These are phyloP conservation scores for Ilyonectria destructans DNA, from an alignment of 2,329 filamentous ascomycete genomes.

Conservation along the genomic window DNA sequence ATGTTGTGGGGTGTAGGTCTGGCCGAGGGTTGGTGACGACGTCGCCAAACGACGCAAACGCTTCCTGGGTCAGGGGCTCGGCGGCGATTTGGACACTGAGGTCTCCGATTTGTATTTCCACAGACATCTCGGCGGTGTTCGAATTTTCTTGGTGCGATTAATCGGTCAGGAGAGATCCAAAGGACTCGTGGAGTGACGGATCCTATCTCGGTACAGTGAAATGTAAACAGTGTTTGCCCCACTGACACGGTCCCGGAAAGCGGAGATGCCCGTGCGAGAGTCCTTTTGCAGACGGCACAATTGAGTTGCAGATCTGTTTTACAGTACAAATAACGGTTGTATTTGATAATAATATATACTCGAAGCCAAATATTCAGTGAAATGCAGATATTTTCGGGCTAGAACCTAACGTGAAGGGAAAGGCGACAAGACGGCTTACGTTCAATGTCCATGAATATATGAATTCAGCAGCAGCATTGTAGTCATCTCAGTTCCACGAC, in stretches of 20 bases:
- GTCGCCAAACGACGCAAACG: slow-evolving; percentile 87
- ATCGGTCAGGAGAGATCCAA: not conserved
- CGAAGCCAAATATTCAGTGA: too few relatives aligned
- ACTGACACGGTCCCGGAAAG: slow-evolving; percentile 51
- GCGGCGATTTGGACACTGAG: slow-evolving; percentile 64
- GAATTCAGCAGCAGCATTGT: too few relatives aligned
- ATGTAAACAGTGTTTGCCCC: slow-evolving; percentile 51
- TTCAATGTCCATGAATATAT: too few relatives aligned
- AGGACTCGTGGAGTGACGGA: not conserved
- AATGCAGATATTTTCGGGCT: not conserved
- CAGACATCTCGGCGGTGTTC: slow-evolving; percentile 41
- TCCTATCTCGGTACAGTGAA: slow-evolving; percentile 22
- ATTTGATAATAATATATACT: not conserved
- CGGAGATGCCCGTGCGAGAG: slow-evolving; percentile 76
- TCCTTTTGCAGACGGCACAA: slow-evolving; percentile 74
- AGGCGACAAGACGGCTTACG: too few relatives aligned
- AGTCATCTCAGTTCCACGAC: too few relatives aligned
- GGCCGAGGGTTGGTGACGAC: slow-evolving; percentile 83
- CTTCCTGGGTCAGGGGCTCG: slow-evolving; percentile 76
- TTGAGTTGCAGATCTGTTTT: not conserved
- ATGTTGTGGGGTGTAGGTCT: slow-evolving; percentile 65
- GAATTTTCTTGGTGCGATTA: not conserved
- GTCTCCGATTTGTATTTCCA: slow-evolving; percentile 46
- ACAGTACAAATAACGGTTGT: too few relatives aligned
- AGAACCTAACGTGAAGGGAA: not conserved